phyloP scores from a whole-genome alignment of 352 stramenopile genomes.

The Thraustochytrium sp. region DNA sequence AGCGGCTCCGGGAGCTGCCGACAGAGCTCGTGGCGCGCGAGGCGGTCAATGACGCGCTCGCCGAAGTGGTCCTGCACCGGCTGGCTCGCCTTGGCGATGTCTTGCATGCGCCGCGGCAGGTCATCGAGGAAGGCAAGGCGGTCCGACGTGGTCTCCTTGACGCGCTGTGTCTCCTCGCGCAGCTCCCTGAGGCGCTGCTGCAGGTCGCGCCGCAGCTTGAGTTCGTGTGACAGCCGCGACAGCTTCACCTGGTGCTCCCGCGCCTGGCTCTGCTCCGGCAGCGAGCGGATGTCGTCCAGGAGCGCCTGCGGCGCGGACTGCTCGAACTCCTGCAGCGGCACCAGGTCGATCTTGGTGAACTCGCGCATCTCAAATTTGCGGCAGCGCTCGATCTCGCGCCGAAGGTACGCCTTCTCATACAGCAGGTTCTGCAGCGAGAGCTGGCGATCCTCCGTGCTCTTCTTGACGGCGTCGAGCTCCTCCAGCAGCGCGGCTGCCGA shows the following conservation, averaged over 20 bases:
- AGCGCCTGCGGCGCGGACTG: not conserved
- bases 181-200: not conserved
- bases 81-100: not conserved
- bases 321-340: slow-evolving; percentile 1
- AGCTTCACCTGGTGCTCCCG: not conserved
- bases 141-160: not conserved
- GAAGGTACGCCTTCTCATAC: slow-evolving; percentile 54
- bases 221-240: slow-evolving; percentile 32
- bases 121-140: slow-evolving; percentile 4
- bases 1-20: slow-evolving; percentile 30
- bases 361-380: slow-evolving; percentile 50
- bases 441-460: slow-evolving; percentile 50
- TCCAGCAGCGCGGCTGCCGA: not conserved
- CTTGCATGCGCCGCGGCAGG: not conserved
- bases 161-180: not conserved
- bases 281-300: not conserved
- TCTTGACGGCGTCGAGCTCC: slow-evolving; percentile 43
- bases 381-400: slow-evolving; percentile 51
- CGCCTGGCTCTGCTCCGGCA: not conserved
- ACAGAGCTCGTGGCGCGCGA: slow-evolving; percentile 23
- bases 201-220: slow-evolving; percentile 15
- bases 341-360: slow-evolving; percentile 47
- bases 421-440: slow-evolving; percentile 54
- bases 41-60: slow-evolving; percentile 1
- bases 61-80: slow-evolving; percentile 36